These are phyloP conservation scores for Fusarium equiseti DNA, from an alignment of 2,329 filamentous ascomycete species.

Conservation along the genomic window DNA sequence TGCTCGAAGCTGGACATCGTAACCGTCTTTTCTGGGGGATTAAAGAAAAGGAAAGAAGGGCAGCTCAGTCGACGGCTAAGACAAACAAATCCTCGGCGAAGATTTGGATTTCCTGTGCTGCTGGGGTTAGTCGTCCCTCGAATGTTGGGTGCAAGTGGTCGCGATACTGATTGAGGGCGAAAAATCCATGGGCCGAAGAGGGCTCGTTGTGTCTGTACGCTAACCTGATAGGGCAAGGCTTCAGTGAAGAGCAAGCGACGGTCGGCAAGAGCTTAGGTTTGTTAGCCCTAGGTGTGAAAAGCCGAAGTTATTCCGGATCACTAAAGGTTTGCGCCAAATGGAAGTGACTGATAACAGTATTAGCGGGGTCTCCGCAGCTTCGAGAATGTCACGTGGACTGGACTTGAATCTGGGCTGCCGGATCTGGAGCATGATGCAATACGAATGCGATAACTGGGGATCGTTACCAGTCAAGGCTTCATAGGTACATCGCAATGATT, in stretches of 20 bases:
- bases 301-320: slow-evolving; percentile 50
- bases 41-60: slow-evolving; percentile 51
- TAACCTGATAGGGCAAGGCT: slow-evolving; percentile 51
- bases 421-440: not conserved
- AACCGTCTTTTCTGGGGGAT: slow-evolving; percentile 53
- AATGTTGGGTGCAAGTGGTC: slow-evolving; percentile 56
- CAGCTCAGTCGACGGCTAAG: slow-evolving; percentile 52
- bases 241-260: slow-evolving; percentile 52
- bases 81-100: slow-evolving; percentile 56
- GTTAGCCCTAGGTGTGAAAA: slow-evolving; percentile 53
- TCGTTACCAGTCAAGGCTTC: not conserved
- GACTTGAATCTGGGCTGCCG: not conserved
- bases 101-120: slow-evolving; percentile 56
- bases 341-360: not conserved
- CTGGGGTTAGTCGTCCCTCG: slow-evolving; percentile 58
- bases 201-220: slow-evolving; percentile 57
- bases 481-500: slow-evolving; percentile 8
- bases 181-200: slow-evolving; percentile 57
- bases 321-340: slow-evolving; percentile 3
- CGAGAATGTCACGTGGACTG: slow-evolving; percentile 29
- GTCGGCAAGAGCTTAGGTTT: slow-evolving; percentile 55
- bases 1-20: slow-evolving; percentile 77
- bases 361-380: not conserved
- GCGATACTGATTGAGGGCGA: slow-evolving; percentile 56
- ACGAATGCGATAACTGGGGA: not conserved